phyloP scores from a whole-genome alignment of 148 eudicot genomes.

The Spergularia marina region DNA sequence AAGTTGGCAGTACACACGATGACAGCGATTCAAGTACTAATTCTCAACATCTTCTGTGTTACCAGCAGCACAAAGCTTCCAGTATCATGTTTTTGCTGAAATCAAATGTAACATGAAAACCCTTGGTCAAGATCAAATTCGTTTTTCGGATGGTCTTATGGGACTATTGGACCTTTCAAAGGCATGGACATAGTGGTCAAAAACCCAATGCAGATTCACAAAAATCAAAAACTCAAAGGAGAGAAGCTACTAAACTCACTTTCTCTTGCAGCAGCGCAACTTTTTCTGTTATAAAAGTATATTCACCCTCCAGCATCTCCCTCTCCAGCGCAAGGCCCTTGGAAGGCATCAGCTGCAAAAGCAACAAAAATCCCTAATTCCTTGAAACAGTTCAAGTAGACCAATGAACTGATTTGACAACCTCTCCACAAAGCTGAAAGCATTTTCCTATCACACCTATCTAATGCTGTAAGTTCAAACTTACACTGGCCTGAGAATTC shows the following conservation, averaged over 20 bases:
- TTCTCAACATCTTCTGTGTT: not conserved
- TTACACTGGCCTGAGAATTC: constrained; percentile 47
- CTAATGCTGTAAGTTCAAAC: constrained; percentile 21
- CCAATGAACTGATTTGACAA: not conserved
- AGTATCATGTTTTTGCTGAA: not conserved
- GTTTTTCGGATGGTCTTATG: not conserved
- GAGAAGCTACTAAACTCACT: constrained; percentile 35
- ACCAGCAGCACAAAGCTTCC: not conserved
- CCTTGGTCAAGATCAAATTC: not conserved
- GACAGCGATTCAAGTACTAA: not conserved
- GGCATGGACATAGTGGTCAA: not conserved
- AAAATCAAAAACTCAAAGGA: not conserved
- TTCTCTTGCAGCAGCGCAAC: constrained; percentile 58
- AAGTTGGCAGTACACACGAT: not conserved
- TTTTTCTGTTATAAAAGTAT: constrained; percentile 62
- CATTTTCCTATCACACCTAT: not conserved
- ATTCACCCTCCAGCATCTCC: constrained; percentile 78
- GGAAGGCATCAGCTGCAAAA: constrained; percentile 44
- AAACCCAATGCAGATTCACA: constrained; percentile 2
- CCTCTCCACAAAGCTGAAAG: not conserved
- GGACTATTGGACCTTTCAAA: not conserved
- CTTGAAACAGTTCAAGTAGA: not conserved
- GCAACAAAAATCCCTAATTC: constrained; percentile 3
- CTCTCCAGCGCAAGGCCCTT: constrained; percentile 70
- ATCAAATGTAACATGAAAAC: not conserved